Percentiles rank a stretch among this genome's conserved stretches.
These are phyloP conservation scores for Silene latifolia DNA, from an alignment of 148 eudicot genomes.

Conservation along the genomic window DNA sequence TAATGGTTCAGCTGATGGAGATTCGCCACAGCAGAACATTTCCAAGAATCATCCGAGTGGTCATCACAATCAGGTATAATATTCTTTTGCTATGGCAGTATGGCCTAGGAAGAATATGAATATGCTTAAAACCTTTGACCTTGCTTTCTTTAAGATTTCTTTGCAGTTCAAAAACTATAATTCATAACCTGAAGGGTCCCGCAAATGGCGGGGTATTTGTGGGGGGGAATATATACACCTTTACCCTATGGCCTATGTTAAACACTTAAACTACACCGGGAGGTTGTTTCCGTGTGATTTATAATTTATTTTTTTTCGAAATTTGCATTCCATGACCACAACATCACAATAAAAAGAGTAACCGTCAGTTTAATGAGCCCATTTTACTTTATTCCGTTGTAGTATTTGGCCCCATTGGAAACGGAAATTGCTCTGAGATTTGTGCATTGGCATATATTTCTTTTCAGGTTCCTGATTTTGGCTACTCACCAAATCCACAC, in stretches of 20 bases:
- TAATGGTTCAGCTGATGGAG: slow-evolving; percentile 64
- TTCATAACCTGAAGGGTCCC: background rate
- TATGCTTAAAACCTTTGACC: slow-evolving; percentile 16
- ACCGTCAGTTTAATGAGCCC: background rate
- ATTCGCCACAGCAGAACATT: slow-evolving; percentile 60
- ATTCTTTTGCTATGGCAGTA: slow-evolving; percentile 19
- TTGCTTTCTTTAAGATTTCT: slow-evolving; percentile 11
- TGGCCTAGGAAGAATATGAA: slow-evolving; percentile 27
- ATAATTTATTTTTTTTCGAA: too few relatives aligned
- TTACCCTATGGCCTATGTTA: background rate
- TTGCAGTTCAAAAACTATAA: background rate
- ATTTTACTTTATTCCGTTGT: too few relatives aligned
- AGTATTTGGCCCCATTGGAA: background rate
- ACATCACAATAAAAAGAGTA: background rate
- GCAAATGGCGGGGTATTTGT: background rate
- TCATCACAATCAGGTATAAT: slow-evolving; percentile 65
- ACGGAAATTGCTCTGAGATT: slow-evolving; percentile 5
- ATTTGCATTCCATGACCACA: background rate
- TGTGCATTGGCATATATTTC: background rate
- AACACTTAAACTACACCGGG: background rate
- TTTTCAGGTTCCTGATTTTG: slow-evolving; percentile 84
- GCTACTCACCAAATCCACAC: slow-evolving; percentile 80
- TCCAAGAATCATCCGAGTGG: slow-evolving; percentile 55
- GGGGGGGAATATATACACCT: background rate
- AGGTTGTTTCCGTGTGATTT: background rate